phyloP scores from a whole-genome alignment of 768 basidiomycete species.

The Coprinopsis sp. region DNA sequence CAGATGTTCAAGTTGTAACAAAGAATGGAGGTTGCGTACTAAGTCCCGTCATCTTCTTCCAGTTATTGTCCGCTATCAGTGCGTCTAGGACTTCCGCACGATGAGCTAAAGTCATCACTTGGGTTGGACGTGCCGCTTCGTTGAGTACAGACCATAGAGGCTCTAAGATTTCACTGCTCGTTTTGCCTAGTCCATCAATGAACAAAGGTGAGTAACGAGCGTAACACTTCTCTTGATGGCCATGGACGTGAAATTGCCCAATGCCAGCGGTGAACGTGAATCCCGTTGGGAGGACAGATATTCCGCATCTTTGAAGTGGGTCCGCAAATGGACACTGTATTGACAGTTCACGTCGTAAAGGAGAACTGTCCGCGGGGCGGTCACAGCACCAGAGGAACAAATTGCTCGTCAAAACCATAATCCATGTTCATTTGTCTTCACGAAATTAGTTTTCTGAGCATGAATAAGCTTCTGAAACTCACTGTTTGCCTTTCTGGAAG shows the following conservation, averaged over 20 bases:
- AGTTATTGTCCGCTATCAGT: conserved; percentile 30
- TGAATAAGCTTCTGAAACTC: too few species aligned
- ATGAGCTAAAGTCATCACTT: conserved; percentile 20
- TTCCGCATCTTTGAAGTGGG: not conserved
- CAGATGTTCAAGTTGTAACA: not conserved
- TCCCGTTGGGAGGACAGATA: not conserved
- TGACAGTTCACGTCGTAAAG: conserved; percentile 20
- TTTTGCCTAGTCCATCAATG: conserved; percentile 22
- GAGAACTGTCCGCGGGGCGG: not conserved
- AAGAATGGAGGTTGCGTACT: conserved; percentile 1
- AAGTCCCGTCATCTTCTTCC: conserved; percentile 21
- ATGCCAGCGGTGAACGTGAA: conserved; percentile 15
- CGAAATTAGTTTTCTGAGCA: not conserved
- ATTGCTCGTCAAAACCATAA: conserved; percentile 15
- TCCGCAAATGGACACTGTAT: conserved; percentile 8
- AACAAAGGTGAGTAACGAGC: conserved; percentile 21
- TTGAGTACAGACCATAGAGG: conserved; percentile 28
- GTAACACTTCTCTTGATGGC: conserved; percentile 21
- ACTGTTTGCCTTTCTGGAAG: conserved; percentile 20
- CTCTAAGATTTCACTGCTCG: conserved; percentile 32
- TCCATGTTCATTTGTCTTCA: conserved; percentile 21
- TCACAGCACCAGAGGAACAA: conserved; percentile 3
- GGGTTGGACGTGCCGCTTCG: conserved; percentile 17
- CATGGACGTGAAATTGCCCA: conserved; percentile 27
- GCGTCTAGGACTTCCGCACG: conserved; percentile 24